A percentile compares a stretch with the other conserved stretches of the same genome.
These are phyloP conservation scores for Ilyonectria robusta DNA, from an alignment of 2,329 filamentous ascomycete species.

Conservation along the genomic window DNA sequence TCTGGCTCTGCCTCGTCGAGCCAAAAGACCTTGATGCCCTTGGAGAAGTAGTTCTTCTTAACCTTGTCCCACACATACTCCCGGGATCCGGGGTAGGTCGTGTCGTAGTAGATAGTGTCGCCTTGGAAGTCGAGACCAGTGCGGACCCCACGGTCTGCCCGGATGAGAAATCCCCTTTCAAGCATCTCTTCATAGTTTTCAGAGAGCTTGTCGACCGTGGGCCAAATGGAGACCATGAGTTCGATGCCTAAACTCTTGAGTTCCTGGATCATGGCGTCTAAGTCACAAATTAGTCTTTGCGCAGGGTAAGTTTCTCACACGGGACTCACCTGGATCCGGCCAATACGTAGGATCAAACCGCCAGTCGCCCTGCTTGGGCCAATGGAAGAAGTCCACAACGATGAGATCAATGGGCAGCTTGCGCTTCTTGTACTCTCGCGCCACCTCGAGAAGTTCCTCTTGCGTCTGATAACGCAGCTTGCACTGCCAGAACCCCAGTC, in stretches of 20 bases:
- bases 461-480: slow-evolving; percentile 77
- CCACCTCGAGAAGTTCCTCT: slow-evolving; percentile 72
- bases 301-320: neutral
- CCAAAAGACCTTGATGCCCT: slow-evolving; percentile 77
- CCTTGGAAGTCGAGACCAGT: slow-evolving; percentile 72
- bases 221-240: slow-evolving; percentile 80
- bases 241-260: slow-evolving; percentile 72
- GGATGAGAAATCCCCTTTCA: slow-evolving; percentile 72
- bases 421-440: slow-evolving; percentile 70
- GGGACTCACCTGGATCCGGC: slow-evolving; percentile 70
- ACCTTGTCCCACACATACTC: slow-evolving; percentile 72
- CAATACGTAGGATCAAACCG: slow-evolving; percentile 75
- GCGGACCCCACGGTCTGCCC: slow-evolving; percentile 71
- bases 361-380: slow-evolving; percentile 78
- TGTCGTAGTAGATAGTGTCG: slow-evolving; percentile 73
- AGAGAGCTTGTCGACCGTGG: slow-evolving; percentile 71
- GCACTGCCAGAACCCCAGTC: slow-evolving; percentile 78
- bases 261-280: slow-evolving; percentile 74
- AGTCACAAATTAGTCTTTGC: neutral
- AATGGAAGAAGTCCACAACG: slow-evolving; percentile 78
- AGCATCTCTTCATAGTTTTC: slow-evolving; percentile 76
- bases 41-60: slow-evolving; percentile 72
- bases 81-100: slow-evolving; percentile 73
- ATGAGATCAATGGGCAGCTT: slow-evolving; percentile 74
- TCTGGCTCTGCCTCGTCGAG: slow-evolving; percentile 79